Evolutionary conservation across 2,329 filamentous ascomycete species (phyloP).

Genomic region (Escovopsis sp.): DNA sequence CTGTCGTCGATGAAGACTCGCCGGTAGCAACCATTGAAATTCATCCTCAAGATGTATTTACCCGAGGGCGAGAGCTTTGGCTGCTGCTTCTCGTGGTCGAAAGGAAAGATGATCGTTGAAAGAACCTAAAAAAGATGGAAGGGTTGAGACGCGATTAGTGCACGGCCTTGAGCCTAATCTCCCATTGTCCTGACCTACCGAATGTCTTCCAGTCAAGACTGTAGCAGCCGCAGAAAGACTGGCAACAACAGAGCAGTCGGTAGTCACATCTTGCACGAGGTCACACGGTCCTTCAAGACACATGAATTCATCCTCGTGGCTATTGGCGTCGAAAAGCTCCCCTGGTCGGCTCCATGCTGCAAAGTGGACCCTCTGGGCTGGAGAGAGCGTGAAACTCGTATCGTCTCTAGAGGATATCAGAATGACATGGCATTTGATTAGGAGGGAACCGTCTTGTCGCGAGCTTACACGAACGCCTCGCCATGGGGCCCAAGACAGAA

Average conservation of each 20-base stretch:
- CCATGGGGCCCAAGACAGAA: slow-evolving; percentile 42
- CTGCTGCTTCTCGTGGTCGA: slow-evolving; percentile 39
- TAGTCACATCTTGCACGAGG: slow-evolving; percentile 87
- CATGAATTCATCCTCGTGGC: slow-evolving; percentile 33
- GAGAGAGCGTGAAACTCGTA: slow-evolving; percentile 56
- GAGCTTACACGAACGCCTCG: slow-evolving; percentile 45
- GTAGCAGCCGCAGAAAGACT: slow-evolving; percentile 75
- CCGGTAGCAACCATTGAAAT: slow-evolving; percentile 89
- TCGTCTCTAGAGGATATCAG: slow-evolving; percentile 41
- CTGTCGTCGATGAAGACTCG: slow-evolving; percentile 81
- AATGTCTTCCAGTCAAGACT: slow-evolving; percentile 50
- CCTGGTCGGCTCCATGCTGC: slow-evolving; percentile 66
- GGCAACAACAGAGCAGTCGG: slow-evolving; percentile 93
- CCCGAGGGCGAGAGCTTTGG: slow-evolving; percentile 61
- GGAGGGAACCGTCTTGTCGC: slow-evolving; percentile 5
- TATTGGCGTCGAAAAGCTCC: slow-evolving; percentile 38
- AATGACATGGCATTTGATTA: not conserved
- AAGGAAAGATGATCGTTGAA: slow-evolving; percentile 60
- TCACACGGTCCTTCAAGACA: slow-evolving; percentile 48
- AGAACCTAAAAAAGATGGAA: slow-evolving; percentile 40
- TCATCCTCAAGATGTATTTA: slow-evolving; percentile 81
- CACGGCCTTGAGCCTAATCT: not conserved
- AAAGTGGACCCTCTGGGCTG: slow-evolving; percentile 61
- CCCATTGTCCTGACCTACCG: slow-evolving; percentile 33
- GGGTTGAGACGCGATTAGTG: not conserved